These are phyloP conservation scores for Elongisporangium undulatum DNA, from an alignment of 352 stramenopile species.

Conservation along the genomic window DNA sequence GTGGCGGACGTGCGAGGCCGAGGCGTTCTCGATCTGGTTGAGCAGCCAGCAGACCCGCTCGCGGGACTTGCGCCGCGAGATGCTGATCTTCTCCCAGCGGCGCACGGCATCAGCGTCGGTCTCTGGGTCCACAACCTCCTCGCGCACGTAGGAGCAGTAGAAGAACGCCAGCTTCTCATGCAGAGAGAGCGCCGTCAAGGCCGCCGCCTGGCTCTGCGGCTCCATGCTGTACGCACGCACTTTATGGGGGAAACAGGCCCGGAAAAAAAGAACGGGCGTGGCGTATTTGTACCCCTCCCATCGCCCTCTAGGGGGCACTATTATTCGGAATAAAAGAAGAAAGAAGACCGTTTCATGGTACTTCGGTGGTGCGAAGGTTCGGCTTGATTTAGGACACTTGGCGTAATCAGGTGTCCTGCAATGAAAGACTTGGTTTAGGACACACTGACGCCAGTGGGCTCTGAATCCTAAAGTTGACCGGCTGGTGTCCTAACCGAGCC, in stretches of 20 bases:
- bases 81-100: slow-evolving; percentile 53
- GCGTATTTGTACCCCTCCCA: not conserved
- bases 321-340: not conserved
- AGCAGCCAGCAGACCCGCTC: slow-evolving; percentile 60
- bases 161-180: slow-evolving; percentile 76
- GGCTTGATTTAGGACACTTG: not conserved
- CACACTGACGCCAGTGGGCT: not conserved
- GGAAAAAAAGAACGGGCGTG: not conserved
- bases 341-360: not conserved
- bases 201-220: slow-evolving; percentile 5
- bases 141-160: slow-evolving; percentile 66
- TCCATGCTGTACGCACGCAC: slow-evolving; percentile 6
- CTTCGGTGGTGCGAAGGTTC: too few relatives aligned
- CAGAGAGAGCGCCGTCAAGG: slow-evolving; percentile 29
- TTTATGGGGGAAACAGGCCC: not conserved
- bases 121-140: slow-evolving; percentile 45
- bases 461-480: too few relatives aligned
- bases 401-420: not conserved
- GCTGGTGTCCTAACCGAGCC: not conserved
- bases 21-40: slow-evolving; percentile 66
- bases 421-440: not conserved
- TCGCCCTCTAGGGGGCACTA: not conserved
- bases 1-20: slow-evolving; percentile 42
- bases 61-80: slow-evolving; percentile 50
- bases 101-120: slow-evolving; percentile 46